These are phyloP conservation scores for Beauveria sp. DNA, from an alignment of 2,329 filamentous ascomycete genomes.

Conservation along the genomic window DNA sequence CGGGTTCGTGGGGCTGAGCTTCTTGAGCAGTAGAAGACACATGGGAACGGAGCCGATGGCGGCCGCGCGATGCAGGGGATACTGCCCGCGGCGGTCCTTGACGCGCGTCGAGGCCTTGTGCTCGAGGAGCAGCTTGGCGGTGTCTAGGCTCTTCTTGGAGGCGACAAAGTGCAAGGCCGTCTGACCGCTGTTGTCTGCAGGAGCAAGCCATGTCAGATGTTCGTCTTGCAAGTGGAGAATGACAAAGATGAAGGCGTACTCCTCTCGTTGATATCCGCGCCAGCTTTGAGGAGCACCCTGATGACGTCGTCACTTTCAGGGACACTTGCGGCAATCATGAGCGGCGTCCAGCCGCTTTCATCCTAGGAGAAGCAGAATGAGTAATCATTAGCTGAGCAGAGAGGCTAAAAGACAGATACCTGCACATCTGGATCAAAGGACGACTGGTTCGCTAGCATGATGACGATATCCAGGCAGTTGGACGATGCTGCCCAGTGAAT, in stretches of 20 bases:
- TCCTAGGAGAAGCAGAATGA: conserved; percentile 39
- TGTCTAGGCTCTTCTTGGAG: conserved; percentile 80
- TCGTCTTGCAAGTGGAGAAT: neutral
- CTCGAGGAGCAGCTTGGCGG: conserved; percentile 68
- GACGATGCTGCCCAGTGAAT: conserved; percentile 92
- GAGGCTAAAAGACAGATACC: conserved; percentile 32
- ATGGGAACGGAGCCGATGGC: conserved; percentile 86
- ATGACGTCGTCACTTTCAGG: conserved; percentile 64
- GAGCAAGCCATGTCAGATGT: neutral
- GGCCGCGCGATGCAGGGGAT: conserved; percentile 84
- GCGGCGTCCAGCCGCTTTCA: conserved; percentile 70
- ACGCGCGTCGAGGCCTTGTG: conserved; percentile 70
- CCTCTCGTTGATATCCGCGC: conserved; percentile 65
- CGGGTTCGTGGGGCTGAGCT: conserved; percentile 73
- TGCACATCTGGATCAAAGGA: conserved; percentile 78
- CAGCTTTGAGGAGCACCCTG: conserved; percentile 58
- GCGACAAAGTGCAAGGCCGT: conserved; percentile 87
- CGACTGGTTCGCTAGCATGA: conserved; percentile 61
- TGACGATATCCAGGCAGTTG: conserved; percentile 68
- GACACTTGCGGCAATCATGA: conserved; percentile 75
- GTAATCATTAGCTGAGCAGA: too few species aligned
- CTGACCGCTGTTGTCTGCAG: conserved; percentile 60
- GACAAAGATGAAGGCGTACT: conserved; percentile 36
- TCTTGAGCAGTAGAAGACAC: conserved; percentile 67
- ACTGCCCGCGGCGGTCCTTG: conserved; percentile 80